phyloP scores from a whole-genome alignment of 257 asterid genomes.

The Misopates orontium region DNA sequence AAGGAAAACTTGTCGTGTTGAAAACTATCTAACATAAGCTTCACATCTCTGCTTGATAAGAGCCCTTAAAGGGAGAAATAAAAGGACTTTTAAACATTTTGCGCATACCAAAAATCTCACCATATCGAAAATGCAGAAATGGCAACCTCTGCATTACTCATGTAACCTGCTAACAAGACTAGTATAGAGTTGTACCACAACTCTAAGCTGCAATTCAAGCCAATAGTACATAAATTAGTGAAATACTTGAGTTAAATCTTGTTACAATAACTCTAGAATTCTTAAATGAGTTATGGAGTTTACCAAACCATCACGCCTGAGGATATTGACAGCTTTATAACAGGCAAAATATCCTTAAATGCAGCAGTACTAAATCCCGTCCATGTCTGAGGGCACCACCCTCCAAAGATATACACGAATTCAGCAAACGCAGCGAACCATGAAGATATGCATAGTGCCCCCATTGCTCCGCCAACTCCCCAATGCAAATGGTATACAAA shows the following conservation, averaged over 20 bases:
- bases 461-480: conserved; percentile 61
- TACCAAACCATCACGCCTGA: conserved; percentile 72
- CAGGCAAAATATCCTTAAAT: conserved; percentile 52
- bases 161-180: conserved; percentile 66
- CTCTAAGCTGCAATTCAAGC: conserved; percentile 49
- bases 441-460: conserved; percentile 48
- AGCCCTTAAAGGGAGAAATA: too few relatives aligned
- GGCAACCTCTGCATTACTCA: conserved; percentile 62
- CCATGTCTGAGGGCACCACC: conserved; percentile 68
- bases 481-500: conserved; percentile 36
- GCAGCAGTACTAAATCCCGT: conserved; percentile 57
- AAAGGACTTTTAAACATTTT: too few relatives aligned
- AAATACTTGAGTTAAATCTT: neutral
- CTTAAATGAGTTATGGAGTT: neutral
- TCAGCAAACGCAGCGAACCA: conserved; percentile 54
- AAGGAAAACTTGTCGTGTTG: neutral
- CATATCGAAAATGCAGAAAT: conserved; percentile 72
- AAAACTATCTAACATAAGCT: too few relatives aligned
- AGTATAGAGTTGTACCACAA: conserved; percentile 66
- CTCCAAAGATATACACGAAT: conserved; percentile 54
- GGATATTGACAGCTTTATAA: conserved; percentile 55
- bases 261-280: neutral
- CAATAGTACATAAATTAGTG: neutral
- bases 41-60: too few relatives aligned
- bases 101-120: conserved; percentile 21